Conservation (phyloP, 495 filamentous ascomycete genomes). For the Sporormia fimetaria region DNA sequence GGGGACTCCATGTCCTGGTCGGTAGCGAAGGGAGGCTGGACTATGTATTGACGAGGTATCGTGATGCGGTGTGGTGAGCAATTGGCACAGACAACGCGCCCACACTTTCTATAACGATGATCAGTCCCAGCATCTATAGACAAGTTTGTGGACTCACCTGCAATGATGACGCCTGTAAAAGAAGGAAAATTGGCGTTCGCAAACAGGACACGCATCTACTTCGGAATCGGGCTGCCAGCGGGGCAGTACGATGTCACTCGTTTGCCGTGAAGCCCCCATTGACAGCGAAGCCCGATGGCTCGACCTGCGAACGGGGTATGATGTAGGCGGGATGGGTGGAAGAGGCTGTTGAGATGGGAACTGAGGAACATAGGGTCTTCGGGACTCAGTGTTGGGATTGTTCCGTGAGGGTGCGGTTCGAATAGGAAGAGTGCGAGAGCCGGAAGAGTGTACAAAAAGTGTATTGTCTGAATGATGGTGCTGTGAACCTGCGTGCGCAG, state of each 20-base stretch:
- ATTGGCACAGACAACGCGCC: slow-evolving; percentile 77
- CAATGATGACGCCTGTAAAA: slow-evolving; percentile 24
- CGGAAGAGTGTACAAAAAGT: too few relatives aligned
- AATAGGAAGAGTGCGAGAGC: too few relatives aligned
- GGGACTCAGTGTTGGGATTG: too few relatives aligned
- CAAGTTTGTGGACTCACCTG: slow-evolving; percentile 11
- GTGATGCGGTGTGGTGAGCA: slow-evolving; percentile 95
- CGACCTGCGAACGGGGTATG: neutral
- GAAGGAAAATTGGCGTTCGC: slow-evolving; percentile 18
- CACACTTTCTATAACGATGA: slow-evolving; percentile 62
- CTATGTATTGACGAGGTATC: slow-evolving; percentile 86
- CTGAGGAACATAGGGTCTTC: too few relatives aligned
- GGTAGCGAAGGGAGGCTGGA: slow-evolving; percentile 52
- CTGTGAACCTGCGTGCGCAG: too few relatives aligned
- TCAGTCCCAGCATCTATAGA: slow-evolving; percentile 1
- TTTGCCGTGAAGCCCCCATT: neutral
- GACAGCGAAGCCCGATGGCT: neutral
- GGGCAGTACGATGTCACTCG: slow-evolving; percentile 20
- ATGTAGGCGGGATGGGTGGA: too few relatives aligned
- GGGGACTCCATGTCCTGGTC: slow-evolving; percentile 34
- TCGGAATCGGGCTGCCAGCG: slow-evolving; percentile 24
- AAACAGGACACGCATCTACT: slow-evolving; percentile 20
- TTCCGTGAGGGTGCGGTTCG: too few relatives aligned
- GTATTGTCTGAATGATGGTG: too few relatives aligned
- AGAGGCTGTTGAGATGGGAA: too few relatives aligned